Evolutionary conservation across 83 land plant genomes (phyloP).

Genomic region (Diphasiastrum complanatum): DNA sequence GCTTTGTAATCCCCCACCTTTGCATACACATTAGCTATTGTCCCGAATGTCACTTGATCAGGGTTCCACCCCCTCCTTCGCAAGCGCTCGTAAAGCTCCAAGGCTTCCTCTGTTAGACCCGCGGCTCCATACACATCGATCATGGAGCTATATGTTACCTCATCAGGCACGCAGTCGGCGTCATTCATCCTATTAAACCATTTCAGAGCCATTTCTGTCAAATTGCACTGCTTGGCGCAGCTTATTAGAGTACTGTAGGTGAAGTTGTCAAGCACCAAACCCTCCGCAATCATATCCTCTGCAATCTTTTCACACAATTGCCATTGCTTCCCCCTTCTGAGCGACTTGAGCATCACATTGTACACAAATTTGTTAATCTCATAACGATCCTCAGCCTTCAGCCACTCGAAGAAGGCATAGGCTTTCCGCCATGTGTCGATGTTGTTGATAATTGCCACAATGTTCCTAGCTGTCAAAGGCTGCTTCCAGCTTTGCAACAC

Average conservation of each 20-base stretch:
- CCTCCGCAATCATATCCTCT: slow-evolving; percentile 54
- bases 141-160: slow-evolving; percentile 74
- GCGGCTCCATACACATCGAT: slow-evolving; percentile 61
- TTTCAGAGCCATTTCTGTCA: slow-evolving; percentile 52
- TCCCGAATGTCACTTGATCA: slow-evolving; percentile 60
- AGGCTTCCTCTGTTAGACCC: slow-evolving; percentile 65
- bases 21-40: slow-evolving; percentile 62
- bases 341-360: slow-evolving; percentile 73
- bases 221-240: slow-evolving; percentile 62
- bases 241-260: slow-evolving; percentile 89
- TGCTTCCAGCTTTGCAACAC: slow-evolving; percentile 20
- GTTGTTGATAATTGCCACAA: slow-evolving; percentile 40
- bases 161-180: slow-evolving; percentile 74
- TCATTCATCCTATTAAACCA: slow-evolving; percentile 90
- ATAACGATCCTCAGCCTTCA: slow-evolving; percentile 39
- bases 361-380: slow-evolving; percentile 56
- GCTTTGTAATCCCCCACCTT: slow-evolving; percentile 62
- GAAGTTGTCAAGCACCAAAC: slow-evolving; percentile 58
- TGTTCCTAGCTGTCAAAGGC: slow-evolving; percentile 22
- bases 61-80: slow-evolving; percentile 63
- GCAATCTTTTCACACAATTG: slow-evolving; percentile 49
- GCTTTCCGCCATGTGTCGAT: slow-evolving; percentile 54
- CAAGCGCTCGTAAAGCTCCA: slow-evolving; percentile 60
- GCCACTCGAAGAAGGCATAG: slow-evolving; percentile 50
- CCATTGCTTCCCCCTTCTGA: slow-evolving; percentile 64